phyloP scores from a whole-genome alignment of 129 eudicot species.

The Tanacetum coccineum region DNA sequence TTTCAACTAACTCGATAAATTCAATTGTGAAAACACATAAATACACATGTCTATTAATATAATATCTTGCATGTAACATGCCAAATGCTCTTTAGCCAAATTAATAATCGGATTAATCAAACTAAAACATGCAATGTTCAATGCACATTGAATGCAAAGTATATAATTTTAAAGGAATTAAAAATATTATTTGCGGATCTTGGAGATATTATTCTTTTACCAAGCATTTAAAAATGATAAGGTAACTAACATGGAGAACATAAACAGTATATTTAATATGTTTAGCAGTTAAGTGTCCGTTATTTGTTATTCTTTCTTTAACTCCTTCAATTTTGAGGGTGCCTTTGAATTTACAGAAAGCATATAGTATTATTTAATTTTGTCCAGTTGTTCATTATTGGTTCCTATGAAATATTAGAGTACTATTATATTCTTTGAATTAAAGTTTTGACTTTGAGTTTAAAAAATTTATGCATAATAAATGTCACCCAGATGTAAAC shows the following conservation, averaged over 20 bases:
- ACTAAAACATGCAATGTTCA: conserved; percentile 37
- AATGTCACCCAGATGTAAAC: no score
- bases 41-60: not conserved
- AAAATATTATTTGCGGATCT: conserved; percentile 26
- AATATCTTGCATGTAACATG: conserved; percentile 17
- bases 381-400: not conserved
- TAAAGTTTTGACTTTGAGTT: no score
- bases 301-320: conserved; percentile 12
- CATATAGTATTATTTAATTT: not conserved
- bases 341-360: not conserved
- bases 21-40: not conserved
- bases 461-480: no score
- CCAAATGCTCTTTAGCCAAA: conserved; percentile 13
- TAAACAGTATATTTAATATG: conserved; percentile 2
- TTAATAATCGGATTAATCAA: conserved; percentile 24
- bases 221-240: conserved; percentile 27
- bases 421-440: no score
- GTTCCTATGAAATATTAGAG: no score
- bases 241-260: conserved; percentile 19
- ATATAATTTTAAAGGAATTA: not conserved
- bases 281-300: conserved; percentile 30
- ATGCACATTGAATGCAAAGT: conserved; percentile 20
- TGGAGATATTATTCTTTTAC: conserved; percentile 35
- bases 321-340: conserved; percentile 6
- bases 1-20: not conserved